Conservation (phyloP, 352 stramenopile species). For the Blastocystis sp. region DNA sequence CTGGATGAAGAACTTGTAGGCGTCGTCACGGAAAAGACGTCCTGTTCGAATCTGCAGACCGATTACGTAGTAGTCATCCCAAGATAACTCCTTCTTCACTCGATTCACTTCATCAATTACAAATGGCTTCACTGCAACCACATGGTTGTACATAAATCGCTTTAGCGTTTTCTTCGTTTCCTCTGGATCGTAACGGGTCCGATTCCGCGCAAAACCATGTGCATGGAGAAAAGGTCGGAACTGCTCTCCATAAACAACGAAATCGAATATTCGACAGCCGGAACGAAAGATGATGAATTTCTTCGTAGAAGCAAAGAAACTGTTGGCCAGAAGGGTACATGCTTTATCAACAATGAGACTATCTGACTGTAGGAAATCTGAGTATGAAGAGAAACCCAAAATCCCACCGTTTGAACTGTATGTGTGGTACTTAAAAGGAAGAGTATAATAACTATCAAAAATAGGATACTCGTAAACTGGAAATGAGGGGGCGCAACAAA, state of each 20-base stretch:
- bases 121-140: background rate
- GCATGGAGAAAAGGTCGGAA: background rate
- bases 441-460: constrained; percentile 15
- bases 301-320: background rate
- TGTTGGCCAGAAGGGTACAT: background rate
- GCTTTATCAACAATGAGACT: background rate
- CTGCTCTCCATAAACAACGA: background rate
- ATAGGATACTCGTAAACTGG: constrained; percentile 10
- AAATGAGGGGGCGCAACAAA: background rate
- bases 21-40: background rate
- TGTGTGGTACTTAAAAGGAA: background rate
- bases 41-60: constrained; percentile 28
- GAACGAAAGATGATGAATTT: background rate
- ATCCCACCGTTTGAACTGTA: background rate
- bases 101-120: background rate
- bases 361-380: background rate
- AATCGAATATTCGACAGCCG: constrained; percentile 16
- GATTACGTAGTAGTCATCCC: constrained; percentile 28
- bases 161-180: constrained; percentile 4
- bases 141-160: constrained; percentile 16
- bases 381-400: background rate
- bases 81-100: background rate
- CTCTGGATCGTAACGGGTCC: background rate
- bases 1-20: background rate
- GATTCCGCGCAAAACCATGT: constrained; percentile 11